Evolutionary conservation across 495 filamentous ascomycete genomes (phyloP), one percentile per base, ranked within the genome.

Genomic region (Penicillium diatomitis): DNA sequence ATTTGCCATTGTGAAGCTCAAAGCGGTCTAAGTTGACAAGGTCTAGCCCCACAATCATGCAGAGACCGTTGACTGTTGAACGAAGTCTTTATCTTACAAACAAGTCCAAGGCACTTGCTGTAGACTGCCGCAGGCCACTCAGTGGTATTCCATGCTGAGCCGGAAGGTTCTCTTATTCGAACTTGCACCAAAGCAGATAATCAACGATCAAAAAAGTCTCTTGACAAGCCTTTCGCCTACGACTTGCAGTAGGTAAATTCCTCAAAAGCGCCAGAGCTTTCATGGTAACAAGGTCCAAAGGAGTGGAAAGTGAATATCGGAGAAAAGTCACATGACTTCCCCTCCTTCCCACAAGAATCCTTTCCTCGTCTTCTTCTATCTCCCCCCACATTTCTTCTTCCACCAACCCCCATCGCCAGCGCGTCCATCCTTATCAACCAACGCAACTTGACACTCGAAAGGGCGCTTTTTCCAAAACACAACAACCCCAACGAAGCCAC

Each of bases 381-480:
- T 62, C 64, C 61, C 57, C 57, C 46, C 52, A 52, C 52, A 46
- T 56, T 46, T 49, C 51, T 54, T 40, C 47, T 6, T 12, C 44
- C 49, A 49, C 50, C 32, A n/a, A 48, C 51, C 51, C 28, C 32
- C 50, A 52, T 57, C 58, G 58, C 55, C 63, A 55, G 63, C 61
- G 58, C 64, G 59, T 60, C 57, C 62, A 67, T 63, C 56, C 53
- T 62, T 61, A 61, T 44, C 43, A 47, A 10, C 32, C 33, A 32
- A 32, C 27, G 32, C 32, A 55, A 39, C 31, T 35, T 62, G 12
- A n/a, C 6, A 31, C 58, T 46, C 53, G 29, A 52, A 66, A 59
- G 57, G 62, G 60, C 58, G 60, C 60, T 63, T 66, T 63, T 49
- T 61, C 61, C 59, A 58, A 57, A 56, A 57, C 50, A 57, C 47